Percentiles rank a stretch among this genome's conserved stretches.
phyloP scores from a whole-genome alignment of 2,329 filamentous ascomycete genomes.

The Fusarium paranaense region DNA sequence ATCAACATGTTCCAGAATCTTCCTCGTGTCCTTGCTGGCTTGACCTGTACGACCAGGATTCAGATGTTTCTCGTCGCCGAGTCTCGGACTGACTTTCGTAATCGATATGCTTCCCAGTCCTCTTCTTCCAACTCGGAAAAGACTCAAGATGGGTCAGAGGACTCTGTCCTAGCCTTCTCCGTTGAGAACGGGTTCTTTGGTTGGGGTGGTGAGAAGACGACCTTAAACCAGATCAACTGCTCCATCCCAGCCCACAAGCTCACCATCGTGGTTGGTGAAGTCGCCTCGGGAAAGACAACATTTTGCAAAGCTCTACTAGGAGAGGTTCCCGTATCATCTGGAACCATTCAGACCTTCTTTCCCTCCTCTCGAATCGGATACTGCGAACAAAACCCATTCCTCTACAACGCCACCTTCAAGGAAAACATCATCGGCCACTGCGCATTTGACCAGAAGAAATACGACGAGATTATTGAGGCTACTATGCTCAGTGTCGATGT shows the following conservation, averaged over 20 bases:
- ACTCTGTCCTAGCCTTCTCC: slow-evolving; percentile 8
- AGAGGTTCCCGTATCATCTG: slow-evolving; percentile 40
- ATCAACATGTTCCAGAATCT: slow-evolving; percentile 48
- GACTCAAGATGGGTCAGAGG: fast-evolving
- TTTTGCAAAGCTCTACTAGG: slow-evolving; percentile 52
- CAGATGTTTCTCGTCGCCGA: slow-evolving; percentile 52
- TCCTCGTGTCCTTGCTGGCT: slow-evolving; percentile 46
- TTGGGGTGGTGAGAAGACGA: slow-evolving; percentile 42
- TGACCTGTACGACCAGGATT: slow-evolving; percentile 51
- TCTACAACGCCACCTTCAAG: slow-evolving; percentile 50
- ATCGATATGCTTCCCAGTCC: not conserved
- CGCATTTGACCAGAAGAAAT: slow-evolving; percentile 46
- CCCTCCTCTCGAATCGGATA: slow-evolving; percentile 42
- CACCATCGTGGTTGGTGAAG: slow-evolving; percentile 53
- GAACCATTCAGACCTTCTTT: slow-evolving; percentile 22
- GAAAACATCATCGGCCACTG: slow-evolving; percentile 54
- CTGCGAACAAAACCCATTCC: slow-evolving; percentile 49
- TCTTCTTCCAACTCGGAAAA: slow-evolving; percentile 12
- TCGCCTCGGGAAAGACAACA: slow-evolving; percentile 52
- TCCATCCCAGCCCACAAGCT: slow-evolving; percentile 37
- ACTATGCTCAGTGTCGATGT: slow-evolving; percentile 50
- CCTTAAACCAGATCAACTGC: slow-evolving; percentile 30
- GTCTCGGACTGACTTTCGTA: slow-evolving; percentile 39
- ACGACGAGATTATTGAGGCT: slow-evolving; percentile 51
- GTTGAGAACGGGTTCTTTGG: slow-evolving; percentile 40